Evolutionary conservation across 2,329 filamentous ascomycete genomes (phyloP), one percentile per base, ranked within the genome.

Genomic region (Graphilbum sp.): DNA sequence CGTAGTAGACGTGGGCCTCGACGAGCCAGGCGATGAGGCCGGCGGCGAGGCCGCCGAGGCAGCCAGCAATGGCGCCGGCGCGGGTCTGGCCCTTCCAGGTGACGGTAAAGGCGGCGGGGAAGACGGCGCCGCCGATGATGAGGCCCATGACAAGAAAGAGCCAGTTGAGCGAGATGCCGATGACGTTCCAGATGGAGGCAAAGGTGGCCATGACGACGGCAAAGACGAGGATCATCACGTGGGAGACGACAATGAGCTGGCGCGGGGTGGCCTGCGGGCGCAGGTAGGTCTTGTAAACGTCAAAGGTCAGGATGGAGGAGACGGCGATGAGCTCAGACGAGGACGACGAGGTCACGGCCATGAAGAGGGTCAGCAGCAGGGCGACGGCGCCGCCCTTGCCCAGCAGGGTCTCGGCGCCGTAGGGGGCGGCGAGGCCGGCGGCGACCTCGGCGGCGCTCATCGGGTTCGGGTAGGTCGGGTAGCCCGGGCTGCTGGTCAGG

Each of bases 251-350:
- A 36, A 94, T 87, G 5, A 94, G 70, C 24, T 70, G 70, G 50
- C 72, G 77, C 16, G 85, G 85, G 37, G 70, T 77, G 8, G 86
- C 86, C 0, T 60, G 52, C 0, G 85, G 85, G 45, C 90, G 79
- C 60, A 93, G 69, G 54, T 93, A 93, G 1, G 81, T 85, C 44
- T 86, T 78, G 59, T 90, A 93, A 46, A 90, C 68, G 51, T 93
- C 85, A 54, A 90, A 93, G 0, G 85, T 92, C 58, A 78, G 76
- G 56, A 93, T 92, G 9, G 80, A 86, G 2, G 81, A 88, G 1
- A 92, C 83, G 3, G 86, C 83, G 41, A 94, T 88, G 5, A 93
- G 62, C 54, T 93, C 81, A 0, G 84, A 79, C 2, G 79, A 87
- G 45, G 80, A 80, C 0, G 85, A 81, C 2, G 75, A 84, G 0